Conservation (phyloP, 164 flowering plant species). For the Vitis amurensis region DNA sequence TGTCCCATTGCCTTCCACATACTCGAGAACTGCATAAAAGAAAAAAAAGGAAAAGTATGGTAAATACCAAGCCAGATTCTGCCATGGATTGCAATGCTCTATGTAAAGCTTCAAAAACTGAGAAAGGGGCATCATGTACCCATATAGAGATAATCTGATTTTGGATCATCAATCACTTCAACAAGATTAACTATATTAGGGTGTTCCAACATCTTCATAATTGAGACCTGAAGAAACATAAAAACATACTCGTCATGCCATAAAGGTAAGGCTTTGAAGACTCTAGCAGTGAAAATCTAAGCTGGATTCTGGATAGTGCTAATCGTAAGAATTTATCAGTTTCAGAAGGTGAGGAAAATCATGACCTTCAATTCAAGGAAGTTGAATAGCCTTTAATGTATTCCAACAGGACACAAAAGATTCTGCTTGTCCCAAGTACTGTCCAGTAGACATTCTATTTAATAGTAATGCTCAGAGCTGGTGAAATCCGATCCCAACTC, state of each 20-base stretch:
- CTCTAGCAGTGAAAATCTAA: not conserved
- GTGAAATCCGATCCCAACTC: not conserved
- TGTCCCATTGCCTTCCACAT: not conserved
- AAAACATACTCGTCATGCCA: not conserved
- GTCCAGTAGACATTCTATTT: not conserved
- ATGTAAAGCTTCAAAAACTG: not conserved
- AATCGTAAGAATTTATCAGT: not conserved
- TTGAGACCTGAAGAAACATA: not conserved
- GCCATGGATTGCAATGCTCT: not conserved
- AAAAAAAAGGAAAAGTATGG: not conserved
- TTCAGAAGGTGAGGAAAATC: not conserved
- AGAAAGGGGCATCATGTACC: not conserved
- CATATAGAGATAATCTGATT: conserved; percentile 1
- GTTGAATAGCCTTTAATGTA: not conserved
- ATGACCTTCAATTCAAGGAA: not conserved
- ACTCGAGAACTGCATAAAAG: not conserved
- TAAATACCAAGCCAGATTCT: not conserved
- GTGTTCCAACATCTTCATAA: conserved; percentile 1
- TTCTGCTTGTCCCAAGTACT: not conserved
- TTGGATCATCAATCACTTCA: not conserved
- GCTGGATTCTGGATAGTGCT: not conserved
- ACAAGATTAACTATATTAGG: not conserved
- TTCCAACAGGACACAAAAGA: not conserved
- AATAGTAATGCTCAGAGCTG: not conserved
- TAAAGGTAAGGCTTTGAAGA: not conserved